A percentile compares a stretch with the other conserved stretches of the same genome.
Evolutionary conservation across 1,139 yeast species (phyloP).

Genomic region (Scheffersomyces stambukii): DNA sequence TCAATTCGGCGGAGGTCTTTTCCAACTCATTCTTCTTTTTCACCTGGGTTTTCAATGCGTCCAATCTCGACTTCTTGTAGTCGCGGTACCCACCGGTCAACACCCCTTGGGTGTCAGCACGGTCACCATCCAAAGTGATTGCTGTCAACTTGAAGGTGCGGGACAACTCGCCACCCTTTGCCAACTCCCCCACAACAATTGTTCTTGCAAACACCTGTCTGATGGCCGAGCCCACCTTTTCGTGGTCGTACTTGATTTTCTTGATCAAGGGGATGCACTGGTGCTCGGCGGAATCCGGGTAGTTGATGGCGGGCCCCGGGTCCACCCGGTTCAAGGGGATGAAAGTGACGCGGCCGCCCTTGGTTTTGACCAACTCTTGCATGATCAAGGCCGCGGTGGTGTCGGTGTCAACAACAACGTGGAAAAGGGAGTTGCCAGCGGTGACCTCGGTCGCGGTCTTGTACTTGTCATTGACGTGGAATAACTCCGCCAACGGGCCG

Average conservation of each 20-base stretch:
- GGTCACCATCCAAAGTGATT: conserved; percentile 88
- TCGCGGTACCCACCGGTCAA: conserved; percentile 89
- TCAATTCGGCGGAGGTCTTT: conserved; percentile 27
- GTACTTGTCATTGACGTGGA: conserved; percentile 76
- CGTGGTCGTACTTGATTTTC: conserved; percentile 58
- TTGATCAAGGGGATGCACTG: conserved; percentile 71
- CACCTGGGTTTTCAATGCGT: conserved; percentile 56
- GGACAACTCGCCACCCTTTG: conserved; percentile 67
- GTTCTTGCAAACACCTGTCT: conserved; percentile 78
- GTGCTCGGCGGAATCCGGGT: conserved; percentile 53
- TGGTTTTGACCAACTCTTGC: conserved; percentile 69
- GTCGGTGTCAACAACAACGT: conserved; percentile 86
- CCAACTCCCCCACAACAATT: conserved; percentile 69
- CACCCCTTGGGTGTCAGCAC: conserved; percentile 79
- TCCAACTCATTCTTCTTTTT: conserved; percentile 47
- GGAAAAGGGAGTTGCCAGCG: conserved; percentile 83
- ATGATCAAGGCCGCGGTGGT: conserved; percentile 76
- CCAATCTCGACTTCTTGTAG: conserved; percentile 62
- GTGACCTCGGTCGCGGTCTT: conserved; percentile 83
- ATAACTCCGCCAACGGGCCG: conserved; percentile 84
- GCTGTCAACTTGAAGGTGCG: conserved; percentile 62
- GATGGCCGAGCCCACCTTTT: conserved; percentile 57
- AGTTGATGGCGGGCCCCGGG: conserved; percentile 22
- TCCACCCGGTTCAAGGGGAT: conserved; percentile 79
- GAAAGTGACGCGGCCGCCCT: conserved; percentile 82